Evolutionary conservation across 2,329 filamentous ascomycete species (phyloP).

Genomic region (Diaporthe citri): DNA sequence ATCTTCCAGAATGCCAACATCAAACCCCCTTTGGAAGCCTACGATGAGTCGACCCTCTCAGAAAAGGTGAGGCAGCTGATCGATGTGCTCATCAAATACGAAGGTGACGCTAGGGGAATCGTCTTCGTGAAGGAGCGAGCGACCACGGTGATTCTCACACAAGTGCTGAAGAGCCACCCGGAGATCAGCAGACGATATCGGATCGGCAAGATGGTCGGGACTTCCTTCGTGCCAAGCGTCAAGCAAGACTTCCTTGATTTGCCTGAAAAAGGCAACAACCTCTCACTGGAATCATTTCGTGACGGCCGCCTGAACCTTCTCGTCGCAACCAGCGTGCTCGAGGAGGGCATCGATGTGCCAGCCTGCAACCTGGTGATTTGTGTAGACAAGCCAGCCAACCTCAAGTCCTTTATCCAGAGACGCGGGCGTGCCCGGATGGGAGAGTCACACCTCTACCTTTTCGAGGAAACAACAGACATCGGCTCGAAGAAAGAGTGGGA

Average conservation of each 20-base stretch:
- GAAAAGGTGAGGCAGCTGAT: conserved; percentile 71
- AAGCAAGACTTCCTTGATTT: conserved; percentile 56
- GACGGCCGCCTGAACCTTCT: conserved; percentile 68
- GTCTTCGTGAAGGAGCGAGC: conserved; percentile 76
- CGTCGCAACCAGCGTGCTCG: conserved; percentile 73
- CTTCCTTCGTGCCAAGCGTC: conserved; percentile 53
- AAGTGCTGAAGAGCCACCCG: conserved; percentile 68
- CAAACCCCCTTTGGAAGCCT: neutral
- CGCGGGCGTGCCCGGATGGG: conserved; percentile 65
- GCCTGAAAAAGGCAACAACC: conserved; percentile 49
- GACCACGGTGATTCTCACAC: conserved; percentile 70
- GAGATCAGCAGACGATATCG: conserved; percentile 58
- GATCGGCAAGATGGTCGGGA: conserved; percentile 69
- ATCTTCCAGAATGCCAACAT: conserved; percentile 50
- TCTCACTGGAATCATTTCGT: conserved; percentile 65
- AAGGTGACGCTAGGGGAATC: conserved; percentile 66
- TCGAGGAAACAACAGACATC: conserved; percentile 52
- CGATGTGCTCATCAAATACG: conserved; percentile 58
- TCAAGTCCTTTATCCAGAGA: conserved; percentile 72
- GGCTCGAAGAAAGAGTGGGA: conserved; percentile 66
- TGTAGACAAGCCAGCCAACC: conserved; percentile 62
- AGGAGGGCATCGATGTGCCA: conserved; percentile 77
- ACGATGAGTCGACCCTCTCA: conserved; percentile 56
- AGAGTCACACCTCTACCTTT: conserved; percentile 63
- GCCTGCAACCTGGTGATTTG: conserved; percentile 73